Base-by-base conservation (phyloP, 805 yeast genomes). In the Lachancea fermentati region DNA sequence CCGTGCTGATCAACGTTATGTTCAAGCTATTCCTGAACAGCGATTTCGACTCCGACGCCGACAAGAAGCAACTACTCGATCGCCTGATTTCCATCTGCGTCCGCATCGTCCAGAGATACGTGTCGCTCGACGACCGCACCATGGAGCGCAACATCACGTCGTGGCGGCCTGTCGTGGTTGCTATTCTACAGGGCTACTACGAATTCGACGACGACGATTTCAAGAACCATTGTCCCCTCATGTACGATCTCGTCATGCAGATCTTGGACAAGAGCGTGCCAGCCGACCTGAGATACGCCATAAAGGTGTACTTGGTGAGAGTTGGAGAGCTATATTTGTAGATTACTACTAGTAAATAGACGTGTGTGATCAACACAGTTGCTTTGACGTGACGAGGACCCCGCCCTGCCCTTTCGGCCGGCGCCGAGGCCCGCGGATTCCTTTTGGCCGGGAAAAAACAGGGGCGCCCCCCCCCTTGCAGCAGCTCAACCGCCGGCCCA, bases 111-210 rank as follows among this genome's bases (percentile, higher is more conserved):
- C 74, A 74, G 41, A 77, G 89, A 45, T 89, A 78, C 59, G 73
- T 79, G 24, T 70, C 73, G 2, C 71, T 89, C 50, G 91, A 85
- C 49, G 95, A 84, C 47, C 68, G 67, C 39, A 63, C 77, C 4
- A 91, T 85, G 60, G 87, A 81, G 52, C 76, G 95, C 54, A 85
- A 85, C 59, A 78, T 91, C 32, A 71, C 76, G 13, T 81, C 94
- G 3, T 83, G 97, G 94, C 73, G 84, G 52, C 97, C 97, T 0
- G 97, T 93, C 14, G 87, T 91, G 30, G 82, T 85, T 25, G 95
- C 85, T 58, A 83, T 93, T 17, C 67, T 82, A 47, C 88, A 84
- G 58, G 96, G 95, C 2, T 82, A 81, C 54, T 76, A 78, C 34
- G 85, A 80, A 54, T 72, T 93, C 49, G 85, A 83, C 51, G 85